Percentiles rank a stretch among this genome's conserved stretches.
These are phyloP conservation scores for Sporothrix variecibatus DNA, from an alignment of 2,329 filamentous ascomycete species.

Conservation along the genomic window DNA sequence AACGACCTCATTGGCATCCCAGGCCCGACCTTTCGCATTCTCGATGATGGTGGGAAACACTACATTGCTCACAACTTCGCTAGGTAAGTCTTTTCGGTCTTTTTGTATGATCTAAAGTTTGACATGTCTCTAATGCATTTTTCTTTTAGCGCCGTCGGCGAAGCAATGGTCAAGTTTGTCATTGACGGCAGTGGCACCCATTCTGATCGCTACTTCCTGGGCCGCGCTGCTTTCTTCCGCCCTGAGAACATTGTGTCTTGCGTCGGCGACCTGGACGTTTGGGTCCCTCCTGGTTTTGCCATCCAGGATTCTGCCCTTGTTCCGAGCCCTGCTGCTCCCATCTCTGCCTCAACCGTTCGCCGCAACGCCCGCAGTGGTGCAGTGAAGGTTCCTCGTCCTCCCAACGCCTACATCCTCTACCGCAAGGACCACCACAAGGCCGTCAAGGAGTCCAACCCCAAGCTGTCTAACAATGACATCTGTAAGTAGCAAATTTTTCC, in stretches of 20 bases:
- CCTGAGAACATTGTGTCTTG: slow-evolving; percentile 23
- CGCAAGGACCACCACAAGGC: slow-evolving; percentile 43
- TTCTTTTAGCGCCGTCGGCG: slow-evolving; percentile 18
- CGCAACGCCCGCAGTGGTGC: slow-evolving; percentile 15
- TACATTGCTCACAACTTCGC: slow-evolving; percentile 29
- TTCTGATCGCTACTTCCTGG: slow-evolving; percentile 28
- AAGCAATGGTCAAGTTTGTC: slow-evolving; percentile 28
- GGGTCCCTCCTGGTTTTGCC: slow-evolving; percentile 24
- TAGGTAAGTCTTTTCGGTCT: slow-evolving; percentile 3
- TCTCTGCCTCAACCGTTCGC: not conserved
- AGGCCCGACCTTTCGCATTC: slow-evolving; percentile 26
- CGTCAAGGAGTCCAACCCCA: slow-evolving; percentile 40
- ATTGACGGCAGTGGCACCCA: slow-evolving; percentile 29
- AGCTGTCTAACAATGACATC: slow-evolving; percentile 46
- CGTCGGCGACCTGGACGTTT: slow-evolving; percentile 26
- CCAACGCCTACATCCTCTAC: slow-evolving; percentile 48
- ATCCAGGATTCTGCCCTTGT: not conserved
- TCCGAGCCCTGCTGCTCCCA: not conserved
- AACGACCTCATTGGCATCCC: slow-evolving; percentile 26
- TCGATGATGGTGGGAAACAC: slow-evolving; percentile 28
- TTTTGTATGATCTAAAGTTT: not conserved
- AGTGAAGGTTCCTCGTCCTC: slow-evolving; percentile 41
- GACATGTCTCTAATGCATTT: not conserved
- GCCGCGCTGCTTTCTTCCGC: slow-evolving; percentile 20
- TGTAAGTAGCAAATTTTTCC: slow-evolving; percentile 39